phyloP scores from a whole-genome alignment of 495 filamentous ascomycete genomes.

The Mytilinidion resinicola region DNA sequence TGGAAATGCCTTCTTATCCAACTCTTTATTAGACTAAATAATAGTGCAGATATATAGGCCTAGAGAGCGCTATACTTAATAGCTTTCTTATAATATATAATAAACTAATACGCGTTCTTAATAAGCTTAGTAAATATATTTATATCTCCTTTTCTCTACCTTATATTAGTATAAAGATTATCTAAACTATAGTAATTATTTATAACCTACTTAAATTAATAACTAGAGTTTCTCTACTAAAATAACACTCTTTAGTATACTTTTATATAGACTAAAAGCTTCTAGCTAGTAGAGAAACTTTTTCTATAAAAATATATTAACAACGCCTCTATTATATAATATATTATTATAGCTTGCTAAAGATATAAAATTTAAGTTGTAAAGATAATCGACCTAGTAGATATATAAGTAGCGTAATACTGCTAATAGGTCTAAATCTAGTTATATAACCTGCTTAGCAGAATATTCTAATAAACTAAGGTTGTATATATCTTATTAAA shows the following conservation, averaged over 20 bases:
- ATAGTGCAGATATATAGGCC: neutral
- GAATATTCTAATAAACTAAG: neutral
- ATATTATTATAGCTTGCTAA: neutral
- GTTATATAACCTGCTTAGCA: neutral
- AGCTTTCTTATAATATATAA: neutral
- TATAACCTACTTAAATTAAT: neutral
- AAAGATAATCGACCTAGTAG: constrained; percentile 14
- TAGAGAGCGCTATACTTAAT: neutral
- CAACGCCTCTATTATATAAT: neutral
- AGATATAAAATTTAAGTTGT: neutral
- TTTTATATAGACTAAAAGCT: neutral
- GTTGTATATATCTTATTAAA: constrained; percentile 18
- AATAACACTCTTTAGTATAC: neutral
- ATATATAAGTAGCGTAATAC: constrained; percentile 11
- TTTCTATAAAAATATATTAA: neutral
- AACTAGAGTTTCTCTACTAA: neutral
- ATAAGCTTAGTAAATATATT: neutral
- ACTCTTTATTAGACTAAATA: neutral
- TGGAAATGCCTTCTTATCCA: neutral
- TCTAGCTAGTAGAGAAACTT: neutral
- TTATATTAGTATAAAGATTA: neutral
- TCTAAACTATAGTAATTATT: neutral
- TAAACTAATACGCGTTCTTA: neutral
- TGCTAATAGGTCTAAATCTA: constrained; percentile 5
- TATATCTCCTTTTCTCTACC: neutral